Evolutionary conservation across 768 basidiomycete genomes (phyloP), one percentile per base, ranked within the genome.

Genomic region (Coprinopsis marcescibilis): DNA sequence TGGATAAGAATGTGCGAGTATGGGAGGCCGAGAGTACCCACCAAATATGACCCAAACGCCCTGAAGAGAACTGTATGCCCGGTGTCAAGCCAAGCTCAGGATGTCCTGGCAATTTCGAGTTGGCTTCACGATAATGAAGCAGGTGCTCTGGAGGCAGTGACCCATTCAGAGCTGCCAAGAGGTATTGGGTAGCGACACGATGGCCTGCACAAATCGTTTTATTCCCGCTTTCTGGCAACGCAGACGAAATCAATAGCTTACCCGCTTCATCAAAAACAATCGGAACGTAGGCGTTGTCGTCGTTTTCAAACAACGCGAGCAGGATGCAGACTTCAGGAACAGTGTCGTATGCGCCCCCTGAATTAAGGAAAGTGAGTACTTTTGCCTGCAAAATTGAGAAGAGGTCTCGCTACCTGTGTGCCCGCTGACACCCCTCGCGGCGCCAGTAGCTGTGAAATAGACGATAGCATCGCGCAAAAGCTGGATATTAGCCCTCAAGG

Each of bases 41-140:
- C 89, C 89, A 93, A 76, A 91, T 81, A 65, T 93, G 90, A 1
- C 90, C 90, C 15, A 93, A 77, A 60, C 90, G 85, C n/a, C 90
- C 90, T 1, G 89, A 92, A 2, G 89, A 91, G 68, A 93, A 93
- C 65, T 90, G 89, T 66, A 93, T 79, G 23, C 90, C 90, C n/a
- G 90, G 90, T 0, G 90, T 92, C 49, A 92, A 71, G 19, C 90
- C 90, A 5, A 92, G 73, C 65, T 92, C 90, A 12, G 90, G 90
- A 58, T 93, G 90, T 12, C 89, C 90, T 2, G 90, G 90, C 26
- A 93, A 82, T 57, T 85, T 84, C 26, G 88, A 85, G 64, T 90
- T 76, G 48, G 90, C 90, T 58, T 81, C 85, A 42, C 90, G 85
- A 64, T 93, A 93, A 60, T 85, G 83, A 3, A 93, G 66, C 38